Percentiles rank a stretch among this genome's conserved stretches.
These are phyloP conservation scores for Isabelozyma heimii DNA, from an alignment of 805 yeast genomes.

Conservation along the genomic window DNA sequence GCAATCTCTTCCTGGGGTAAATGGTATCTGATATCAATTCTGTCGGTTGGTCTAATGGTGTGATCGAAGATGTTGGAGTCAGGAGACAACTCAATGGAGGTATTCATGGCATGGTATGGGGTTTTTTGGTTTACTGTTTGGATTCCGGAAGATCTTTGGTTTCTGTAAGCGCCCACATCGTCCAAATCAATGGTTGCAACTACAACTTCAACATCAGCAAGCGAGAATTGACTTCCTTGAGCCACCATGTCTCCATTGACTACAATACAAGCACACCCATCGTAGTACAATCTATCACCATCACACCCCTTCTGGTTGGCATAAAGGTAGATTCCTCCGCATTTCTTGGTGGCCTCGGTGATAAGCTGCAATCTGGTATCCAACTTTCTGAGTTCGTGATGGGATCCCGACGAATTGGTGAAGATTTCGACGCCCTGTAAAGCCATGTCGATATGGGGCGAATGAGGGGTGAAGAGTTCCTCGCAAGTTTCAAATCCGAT, in stretches of 20 bases:
- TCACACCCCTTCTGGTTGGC: conserved; percentile 98
- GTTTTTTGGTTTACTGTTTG: conserved; percentile 53
- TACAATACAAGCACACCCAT: conserved; percentile 93
- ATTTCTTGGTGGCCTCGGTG: conserved; percentile 88
- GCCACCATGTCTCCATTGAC: conserved; percentile 91
- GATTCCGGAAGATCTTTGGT: conserved; percentile 69
- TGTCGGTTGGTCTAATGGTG: conserved; percentile 53
- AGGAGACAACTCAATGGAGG: conserved; percentile 68
- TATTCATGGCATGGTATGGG: conserved; percentile 56
- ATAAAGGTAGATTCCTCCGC: conserved; percentile 94
- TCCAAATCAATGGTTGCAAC: conserved; percentile 94
- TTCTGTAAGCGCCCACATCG: conserved; percentile 82
- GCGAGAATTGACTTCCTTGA: conserved; percentile 88
- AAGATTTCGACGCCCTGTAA: conserved; percentile 97
- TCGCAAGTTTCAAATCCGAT: conserved; percentile 99
- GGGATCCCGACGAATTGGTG: conserved; percentile 96
- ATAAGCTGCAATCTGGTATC: conserved; percentile 82
- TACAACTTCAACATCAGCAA: conserved; percentile 89
- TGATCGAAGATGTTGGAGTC: conserved; percentile 59
- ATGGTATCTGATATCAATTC: conserved; percentile 58
- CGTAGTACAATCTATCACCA: conserved; percentile 95
- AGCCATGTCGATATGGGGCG: conserved; percentile 90
- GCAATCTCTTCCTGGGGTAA: conserved; percentile 96
- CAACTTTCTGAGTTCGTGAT: conserved; percentile 90
- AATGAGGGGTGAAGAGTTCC: conserved; percentile 92